Conservation (phyloP, 108 stramenopile genomes). For the Nitzschia sp. region DNA sequence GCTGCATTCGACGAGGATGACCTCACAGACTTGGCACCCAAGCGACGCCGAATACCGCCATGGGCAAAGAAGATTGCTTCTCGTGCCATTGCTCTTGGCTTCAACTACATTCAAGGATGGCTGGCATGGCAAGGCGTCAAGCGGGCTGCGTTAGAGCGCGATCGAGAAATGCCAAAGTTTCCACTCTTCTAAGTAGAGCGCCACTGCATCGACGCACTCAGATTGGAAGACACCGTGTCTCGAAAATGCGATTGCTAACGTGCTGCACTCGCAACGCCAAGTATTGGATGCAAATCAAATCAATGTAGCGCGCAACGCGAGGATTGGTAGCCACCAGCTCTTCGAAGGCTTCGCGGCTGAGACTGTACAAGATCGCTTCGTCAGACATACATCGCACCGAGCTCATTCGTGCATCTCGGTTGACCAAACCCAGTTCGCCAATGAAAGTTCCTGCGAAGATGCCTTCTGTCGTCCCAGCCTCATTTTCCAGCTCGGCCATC, state of each 20-base stretch:
- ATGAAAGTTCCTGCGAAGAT: conserved; percentile 47
- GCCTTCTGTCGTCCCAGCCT: conserved; percentile 46
- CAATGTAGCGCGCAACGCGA: conserved; percentile 52
- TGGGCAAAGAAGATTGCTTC: conserved; percentile 80
- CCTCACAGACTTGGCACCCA: background rate
- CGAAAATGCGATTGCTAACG: conserved; percentile 73
- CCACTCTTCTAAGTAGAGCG: conserved; percentile 80
- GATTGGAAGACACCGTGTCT: conserved; percentile 69
- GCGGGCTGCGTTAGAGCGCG: conserved; percentile 73
- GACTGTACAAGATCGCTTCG: conserved; percentile 59
- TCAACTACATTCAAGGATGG: conserved; percentile 89
- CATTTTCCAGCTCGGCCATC: conserved; percentile 57
- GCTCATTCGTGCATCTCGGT: conserved; percentile 52
- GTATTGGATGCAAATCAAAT: conserved; percentile 68
- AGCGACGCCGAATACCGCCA: conserved; percentile 23
- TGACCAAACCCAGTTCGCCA: conserved; percentile 70
- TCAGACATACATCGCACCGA: conserved; percentile 54
- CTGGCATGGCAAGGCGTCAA: conserved; percentile 74
- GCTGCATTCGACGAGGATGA: conserved; percentile 41
- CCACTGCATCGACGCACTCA: conserved; percentile 23
- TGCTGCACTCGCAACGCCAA: conserved; percentile 68
- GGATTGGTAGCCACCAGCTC: conserved; percentile 43
- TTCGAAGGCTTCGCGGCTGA: conserved; percentile 51
- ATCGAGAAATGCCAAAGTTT: conserved; percentile 84
- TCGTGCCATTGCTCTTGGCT: conserved; percentile 64